These are phyloP conservation scores for Tuber umbilicatum DNA, from an alignment of 495 filamentous ascomycete genomes.

Conservation along the genomic window DNA sequence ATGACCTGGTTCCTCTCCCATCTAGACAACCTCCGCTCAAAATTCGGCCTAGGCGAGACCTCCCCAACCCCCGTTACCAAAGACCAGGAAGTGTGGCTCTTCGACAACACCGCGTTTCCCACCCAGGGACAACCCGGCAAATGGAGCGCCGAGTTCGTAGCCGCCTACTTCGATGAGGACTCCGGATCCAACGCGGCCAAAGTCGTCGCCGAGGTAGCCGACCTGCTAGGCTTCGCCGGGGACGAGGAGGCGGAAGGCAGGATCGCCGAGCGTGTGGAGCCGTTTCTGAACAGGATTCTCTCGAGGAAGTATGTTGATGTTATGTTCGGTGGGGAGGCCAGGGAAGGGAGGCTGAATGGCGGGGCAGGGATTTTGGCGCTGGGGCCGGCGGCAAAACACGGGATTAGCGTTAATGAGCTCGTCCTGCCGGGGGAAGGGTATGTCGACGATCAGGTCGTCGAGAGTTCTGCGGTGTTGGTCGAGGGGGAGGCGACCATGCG, in stretches of 20 bases:
- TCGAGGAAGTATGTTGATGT: constrained; percentile 59
- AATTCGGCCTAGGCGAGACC: constrained; percentile 13
- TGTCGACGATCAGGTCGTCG: constrained; percentile 45
- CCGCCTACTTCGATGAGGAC: constrained; percentile 67
- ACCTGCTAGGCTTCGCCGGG: constrained; percentile 61
- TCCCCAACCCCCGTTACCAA: constrained; percentile 21
- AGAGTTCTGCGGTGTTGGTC: constrained; percentile 48
- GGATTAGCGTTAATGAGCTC: constrained; percentile 59
- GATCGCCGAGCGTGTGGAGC: constrained; percentile 63
- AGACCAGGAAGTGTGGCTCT: constrained; percentile 69
- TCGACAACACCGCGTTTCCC: constrained; percentile 83
- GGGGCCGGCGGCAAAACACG: constrained; percentile 63
- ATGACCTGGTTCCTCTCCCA: background rate
- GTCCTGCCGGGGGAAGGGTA: constrained; percentile 44
- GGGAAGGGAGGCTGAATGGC: constrained; percentile 20
- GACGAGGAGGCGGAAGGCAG: constrained; percentile 55
- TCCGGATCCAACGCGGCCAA: constrained; percentile 59
- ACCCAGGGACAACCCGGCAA: constrained; percentile 40
- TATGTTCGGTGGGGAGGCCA: constrained; percentile 44
- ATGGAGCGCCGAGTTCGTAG: constrained; percentile 77
- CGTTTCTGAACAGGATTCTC: constrained; percentile 70
- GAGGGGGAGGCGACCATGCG: constrained; percentile 51
- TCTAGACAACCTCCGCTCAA: constrained; percentile 22
- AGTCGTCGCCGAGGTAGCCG: constrained; percentile 62
- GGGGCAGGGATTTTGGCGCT: constrained; percentile 50